These are phyloP conservation scores for Pholiota conissans DNA, from an alignment of 768 basidiomycete species.

Conservation along the genomic window DNA sequence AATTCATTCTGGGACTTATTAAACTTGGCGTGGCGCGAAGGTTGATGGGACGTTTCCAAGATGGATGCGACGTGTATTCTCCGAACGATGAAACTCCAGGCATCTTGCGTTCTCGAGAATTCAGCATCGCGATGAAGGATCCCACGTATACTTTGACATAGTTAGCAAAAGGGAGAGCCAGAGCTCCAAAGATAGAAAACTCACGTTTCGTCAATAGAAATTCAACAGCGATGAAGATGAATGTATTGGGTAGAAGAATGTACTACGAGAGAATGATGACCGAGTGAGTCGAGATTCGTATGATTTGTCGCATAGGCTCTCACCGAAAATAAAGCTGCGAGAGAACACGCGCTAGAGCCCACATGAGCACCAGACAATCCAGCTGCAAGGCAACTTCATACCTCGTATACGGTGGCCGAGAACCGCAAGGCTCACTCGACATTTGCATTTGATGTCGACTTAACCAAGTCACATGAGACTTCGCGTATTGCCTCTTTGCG, in stretches of 20 bases:
- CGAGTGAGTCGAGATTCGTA: neutral
- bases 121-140: slow-evolving; percentile 48
- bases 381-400: no score
- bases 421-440: no score
- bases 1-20: neutral
- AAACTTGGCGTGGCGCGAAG: neutral
- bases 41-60: neutral
- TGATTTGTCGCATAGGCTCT: neutral
- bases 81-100: neutral
- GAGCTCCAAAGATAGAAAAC: neutral
- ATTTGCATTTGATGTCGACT: no score
- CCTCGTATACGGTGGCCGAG: no score
- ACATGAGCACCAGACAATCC: neutral
- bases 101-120: slow-evolving; percentile 34
- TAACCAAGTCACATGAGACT: no score
- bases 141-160: slow-evolving; percentile 41
- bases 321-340: slow-evolving; percentile 14
- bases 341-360: slow-evolving; percentile 13
- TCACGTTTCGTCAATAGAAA: slow-evolving; percentile 16
- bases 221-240: slow-evolving; percentile 13
- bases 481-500: no score
- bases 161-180: neutral
- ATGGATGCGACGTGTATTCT: neutral
- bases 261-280: slow-evolving; percentile 3
- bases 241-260: slow-evolving; percentile 9